A percentile compares a stretch with the other conserved stretches of the same genome.
Evolutionary conservation across 805 yeast species (phyloP).

Genomic region (Sugiyamaella lignohabitans): DNA sequence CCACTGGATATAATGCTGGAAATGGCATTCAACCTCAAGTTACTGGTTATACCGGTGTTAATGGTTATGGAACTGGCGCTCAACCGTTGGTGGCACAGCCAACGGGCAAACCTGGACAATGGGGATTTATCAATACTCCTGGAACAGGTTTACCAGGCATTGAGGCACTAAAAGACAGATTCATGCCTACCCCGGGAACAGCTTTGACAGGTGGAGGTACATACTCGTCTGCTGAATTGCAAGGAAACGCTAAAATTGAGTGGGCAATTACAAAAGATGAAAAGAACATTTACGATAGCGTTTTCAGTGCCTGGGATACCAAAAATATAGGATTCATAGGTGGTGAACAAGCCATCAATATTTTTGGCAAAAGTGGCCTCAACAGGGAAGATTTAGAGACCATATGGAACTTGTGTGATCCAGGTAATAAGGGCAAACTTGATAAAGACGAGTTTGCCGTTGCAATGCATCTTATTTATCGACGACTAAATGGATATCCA

Average conservation of each 20-base stretch:
- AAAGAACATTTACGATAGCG: conserved; percentile 75
- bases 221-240: conserved; percentile 29
- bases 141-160: conserved; percentile 67
- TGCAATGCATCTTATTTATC: conserved; percentile 94
- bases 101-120: conserved; percentile 68
- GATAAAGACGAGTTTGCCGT: conserved; percentile 89
- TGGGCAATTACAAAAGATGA: conserved; percentile 87
- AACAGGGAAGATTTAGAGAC: conserved; percentile 77
- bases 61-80: conserved; percentile 28
- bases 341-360: conserved; percentile 75
- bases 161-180: conserved; percentile 57
- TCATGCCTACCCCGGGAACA: conserved; percentile 44
- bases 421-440: conserved; percentile 72
- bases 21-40: conserved; percentile 20
- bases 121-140: conserved; percentile 70
- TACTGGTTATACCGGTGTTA: conserved; percentile 26
- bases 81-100: conserved; percentile 36
- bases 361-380: conserved; percentile 88
- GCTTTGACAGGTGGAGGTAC: background rate
- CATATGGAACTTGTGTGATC: conserved; percentile 87
- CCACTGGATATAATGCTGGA: conserved; percentile 1
- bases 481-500: conserved; percentile 83
- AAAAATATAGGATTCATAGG: conserved; percentile 60
- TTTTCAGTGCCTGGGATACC: conserved; percentile 83
- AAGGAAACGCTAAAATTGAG: conserved; percentile 50